These are phyloP conservation scores for Sporisorium iseilematis-ciliati DNA, from an alignment of 1,284 basidiomycete species.

Conservation along the genomic window DNA sequence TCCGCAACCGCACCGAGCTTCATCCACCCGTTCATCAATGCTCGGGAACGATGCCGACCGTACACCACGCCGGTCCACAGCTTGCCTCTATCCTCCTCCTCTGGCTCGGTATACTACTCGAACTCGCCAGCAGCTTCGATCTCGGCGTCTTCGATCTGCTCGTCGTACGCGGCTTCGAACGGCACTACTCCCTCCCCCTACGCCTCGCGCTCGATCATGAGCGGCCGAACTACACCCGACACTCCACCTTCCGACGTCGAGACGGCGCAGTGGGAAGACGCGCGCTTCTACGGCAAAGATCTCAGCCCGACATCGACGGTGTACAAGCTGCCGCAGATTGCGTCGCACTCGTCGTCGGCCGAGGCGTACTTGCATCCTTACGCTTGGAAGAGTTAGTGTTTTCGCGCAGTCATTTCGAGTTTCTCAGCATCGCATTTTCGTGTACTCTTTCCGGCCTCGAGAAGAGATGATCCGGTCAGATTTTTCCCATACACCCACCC, in stretches of 20 bases:
- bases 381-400: conserved; percentile 35
- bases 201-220: conserved; percentile 46
- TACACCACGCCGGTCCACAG: conserved; percentile 58
- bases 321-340: conserved; percentile 25
- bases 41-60: conserved; percentile 47
- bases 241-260: conserved; percentile 62
- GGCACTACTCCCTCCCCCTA: conserved; percentile 52
- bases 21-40: conserved; percentile 47
- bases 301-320: conserved; percentile 27
- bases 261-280: conserved; percentile 37
- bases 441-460: conserved; percentile 11
- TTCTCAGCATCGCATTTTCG: conserved; percentile 9
- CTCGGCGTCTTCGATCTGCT: conserved; percentile 53
- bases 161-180: conserved; percentile 38
- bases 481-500: background rate
- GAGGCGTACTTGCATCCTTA: conserved; percentile 49
- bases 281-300: conserved; percentile 42
- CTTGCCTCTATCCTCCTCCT: conserved; percentile 36
- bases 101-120: conserved; percentile 32
- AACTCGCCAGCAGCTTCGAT: conserved; percentile 46
- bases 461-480: conserved; percentile 12
- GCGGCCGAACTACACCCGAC: conserved; percentile 64
- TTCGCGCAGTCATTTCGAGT: no score
- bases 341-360: conserved; percentile 20
- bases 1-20: conserved; percentile 41